phyloP scores from a whole-genome alignment of 2,329 filamentous ascomycete genomes.

The Ceratocystis diversiconidia region DNA sequence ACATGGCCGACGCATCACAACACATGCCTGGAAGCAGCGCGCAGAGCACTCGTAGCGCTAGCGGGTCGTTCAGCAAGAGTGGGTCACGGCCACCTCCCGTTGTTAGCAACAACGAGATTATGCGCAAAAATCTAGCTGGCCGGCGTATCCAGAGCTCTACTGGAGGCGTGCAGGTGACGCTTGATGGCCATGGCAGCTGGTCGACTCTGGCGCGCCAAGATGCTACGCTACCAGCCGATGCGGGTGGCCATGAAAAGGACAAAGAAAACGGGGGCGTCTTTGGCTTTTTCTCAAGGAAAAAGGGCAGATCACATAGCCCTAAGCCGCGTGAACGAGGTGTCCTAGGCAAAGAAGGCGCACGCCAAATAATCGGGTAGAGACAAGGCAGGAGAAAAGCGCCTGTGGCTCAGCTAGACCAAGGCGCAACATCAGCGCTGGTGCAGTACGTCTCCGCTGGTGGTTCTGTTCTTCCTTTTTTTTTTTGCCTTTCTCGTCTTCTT shows the following conservation, averaged over 20 bases:
- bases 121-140: constrained; percentile 17
- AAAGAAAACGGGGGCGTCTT: constrained; percentile 67
- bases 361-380: constrained; percentile 56
- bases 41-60: constrained; percentile 18
- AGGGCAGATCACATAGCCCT: constrained; percentile 76
- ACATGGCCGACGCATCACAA: constrained; percentile 6
- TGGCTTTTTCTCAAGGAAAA: constrained; percentile 78
- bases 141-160: constrained; percentile 61
- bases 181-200: constrained; percentile 84
- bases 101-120: constrained; percentile 7
- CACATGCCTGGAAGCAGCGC: constrained; percentile 9
- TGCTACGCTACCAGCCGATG: constrained; percentile 56
- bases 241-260: constrained; percentile 37
- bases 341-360: constrained; percentile 83
- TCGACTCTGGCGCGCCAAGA: constrained; percentile 78
- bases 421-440: not conserved
- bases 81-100: not conserved
- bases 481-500: not conserved
- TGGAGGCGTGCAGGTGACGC: constrained; percentile 78
- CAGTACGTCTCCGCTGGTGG: not conserved
- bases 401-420: not conserved
- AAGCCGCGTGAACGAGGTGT: constrained; percentile 91
- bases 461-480: not conserved
- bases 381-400: not conserved
- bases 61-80: not conserved